Base-by-base conservation (phyloP, 176 grass and related monocot genomes). In the Olyra latifolia region DNA sequence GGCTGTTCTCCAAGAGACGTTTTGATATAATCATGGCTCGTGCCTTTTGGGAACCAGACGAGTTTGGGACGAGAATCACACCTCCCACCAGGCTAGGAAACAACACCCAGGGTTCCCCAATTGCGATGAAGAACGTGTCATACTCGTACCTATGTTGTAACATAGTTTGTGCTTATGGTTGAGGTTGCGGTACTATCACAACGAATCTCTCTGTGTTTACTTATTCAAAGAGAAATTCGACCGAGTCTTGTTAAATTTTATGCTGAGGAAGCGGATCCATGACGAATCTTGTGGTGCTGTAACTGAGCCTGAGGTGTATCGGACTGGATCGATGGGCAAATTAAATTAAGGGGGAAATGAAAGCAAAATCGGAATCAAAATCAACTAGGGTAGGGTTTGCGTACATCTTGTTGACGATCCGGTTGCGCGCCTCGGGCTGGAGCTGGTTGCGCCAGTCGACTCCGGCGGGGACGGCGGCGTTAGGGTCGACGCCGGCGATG, bases 371-470 rank as follows among this genome's bases (percentile, higher is more conserved):
- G 32, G 32, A 35, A 60, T 23, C 9, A 0, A 63, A 10, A 44
- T 8, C 7, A 44, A 1, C 8, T 27, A 24, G 39, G 5, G 3
- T 19, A 24, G n/a, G 64, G 11, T 13, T 39, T 6, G 41, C 73
- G 8, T 76, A 95, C 96, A 95, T 95, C 86, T 89, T 95, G 15
- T 93, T 95, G 47, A 99, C 90, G 67, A 93, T 89, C 82, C 86
- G 89, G 71, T 17, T 80, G 50, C 96, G 92, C 15, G 92, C 88
- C 64, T 93, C 88, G 12, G 88, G 86, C 75, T 88, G 88, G 39
- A 99, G 86, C 53, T 91, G 92, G 48, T n/a, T 7, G 40, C 96
- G 86, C 96, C 92, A 95, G 56, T 95, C 84, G 55, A 40, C 52
- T 4, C 76, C 85, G 38, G 71, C 72, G 25, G 83, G 54, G 27